Base-by-base conservation (phyloP, 306 rosid genomes). In the Gynostemma pentaphyllum region DNA sequence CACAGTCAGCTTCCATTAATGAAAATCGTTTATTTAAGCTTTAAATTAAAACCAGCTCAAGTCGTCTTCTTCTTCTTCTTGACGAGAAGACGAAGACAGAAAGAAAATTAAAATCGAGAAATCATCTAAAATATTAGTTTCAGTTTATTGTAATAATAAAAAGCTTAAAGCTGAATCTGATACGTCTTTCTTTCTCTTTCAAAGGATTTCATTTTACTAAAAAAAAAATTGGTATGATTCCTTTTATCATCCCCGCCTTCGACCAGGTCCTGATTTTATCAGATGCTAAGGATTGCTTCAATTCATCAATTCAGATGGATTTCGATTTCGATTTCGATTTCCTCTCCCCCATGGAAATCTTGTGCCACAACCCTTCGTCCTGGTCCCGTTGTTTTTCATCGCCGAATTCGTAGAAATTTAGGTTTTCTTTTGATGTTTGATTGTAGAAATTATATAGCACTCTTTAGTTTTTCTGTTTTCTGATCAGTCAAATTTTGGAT, bases 291-390 rank as follows among this genome's bases (percentile, higher is more conserved):
- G 53, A 7, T 29, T 11, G 53, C 23, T 21, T 44, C 49, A 4
- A 11, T 62, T 41, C 40, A 26, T 51, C 39, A 24, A 26, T 44
- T 42, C 24, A 62, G 68, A 28, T 62, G 52, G 52, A 62, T 62
- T n/a, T n/a, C n/a, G n/a, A n/a, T n/a, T n/a, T n/a, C n/a, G n/a
- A n/a, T n/a, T n/a, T n/a, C n/a, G n/a, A n/a, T n/a, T 42, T 55
- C 62, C 18, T 30, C 62, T 55, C 62, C 14, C 42, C 62, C 42
- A 30, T 55, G 62, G 62, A 32, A 55, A 26, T 29, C 62, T 2
- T 55, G n/a, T 55, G 62, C 3, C 15, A n/a, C n/a, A n/a, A 28
- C 62, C 30, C 41, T 29, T 28, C 39, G 1, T 29, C 41, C 14
- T 13, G 41, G 22, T 28, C 16, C 6, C 62, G 32, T 55, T 6